Evolutionary conservation across 164 flowering plant species (phyloP).

Genomic region (Magnolia kwangsiensis): DNA sequence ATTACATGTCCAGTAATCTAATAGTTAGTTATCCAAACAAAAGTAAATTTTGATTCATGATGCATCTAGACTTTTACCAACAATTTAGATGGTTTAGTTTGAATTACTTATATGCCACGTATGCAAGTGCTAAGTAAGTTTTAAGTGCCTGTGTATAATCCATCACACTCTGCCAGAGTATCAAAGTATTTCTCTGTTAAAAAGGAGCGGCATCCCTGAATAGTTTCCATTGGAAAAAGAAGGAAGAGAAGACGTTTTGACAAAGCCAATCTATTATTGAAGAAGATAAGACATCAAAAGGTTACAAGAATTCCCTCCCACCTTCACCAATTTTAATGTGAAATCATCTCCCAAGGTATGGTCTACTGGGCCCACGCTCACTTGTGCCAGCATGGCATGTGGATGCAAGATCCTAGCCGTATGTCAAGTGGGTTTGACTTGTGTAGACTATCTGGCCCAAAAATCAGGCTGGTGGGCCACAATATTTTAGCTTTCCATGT

Average conservation of each 20-base stretch:
- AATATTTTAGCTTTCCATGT: not conserved
- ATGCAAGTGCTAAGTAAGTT: too few relatives aligned
- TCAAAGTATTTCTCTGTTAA: too few relatives aligned
- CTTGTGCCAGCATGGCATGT: not conserved
- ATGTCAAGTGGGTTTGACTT: not conserved
- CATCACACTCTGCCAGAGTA: too few relatives aligned
- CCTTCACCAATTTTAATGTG: not conserved
- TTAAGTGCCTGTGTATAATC: too few relatives aligned
- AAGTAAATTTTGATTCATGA: too few relatives aligned
- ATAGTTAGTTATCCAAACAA: too few relatives aligned
- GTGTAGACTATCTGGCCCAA: not conserved
- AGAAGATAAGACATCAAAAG: slow-evolving; percentile 1
- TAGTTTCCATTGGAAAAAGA: slow-evolving; percentile 6
- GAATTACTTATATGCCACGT: too few relatives aligned
- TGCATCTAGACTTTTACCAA: too few relatives aligned
- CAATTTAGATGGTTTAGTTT: too few relatives aligned
- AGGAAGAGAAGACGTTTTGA: slow-evolving; percentile 3
- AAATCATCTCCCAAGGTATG: not conserved
- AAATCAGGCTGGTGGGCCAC: not conserved
- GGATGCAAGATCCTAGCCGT: not conserved
- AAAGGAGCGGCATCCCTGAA: not conserved
- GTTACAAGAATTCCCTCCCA: not conserved
- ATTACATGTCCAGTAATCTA: too few relatives aligned
- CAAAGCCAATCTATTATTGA: slow-evolving; percentile 1
- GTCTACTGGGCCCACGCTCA: not conserved